Conservation (phyloP, 2,329 filamentous ascomycete species). For the Hymenoscyphus fraxineus region DNA sequence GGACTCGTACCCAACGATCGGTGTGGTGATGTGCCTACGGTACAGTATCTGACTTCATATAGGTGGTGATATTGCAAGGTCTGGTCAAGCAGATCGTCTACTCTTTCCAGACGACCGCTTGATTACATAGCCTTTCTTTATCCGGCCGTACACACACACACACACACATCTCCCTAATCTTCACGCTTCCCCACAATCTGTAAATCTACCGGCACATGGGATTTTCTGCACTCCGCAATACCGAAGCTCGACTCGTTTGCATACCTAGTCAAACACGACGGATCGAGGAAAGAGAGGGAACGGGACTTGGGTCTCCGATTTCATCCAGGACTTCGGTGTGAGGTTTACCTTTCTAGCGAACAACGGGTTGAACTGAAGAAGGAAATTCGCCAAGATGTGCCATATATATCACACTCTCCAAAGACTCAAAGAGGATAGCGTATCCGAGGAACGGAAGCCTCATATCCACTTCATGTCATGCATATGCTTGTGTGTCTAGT, state of each 20-base stretch:
- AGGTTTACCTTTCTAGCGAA: not conserved
- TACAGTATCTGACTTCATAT: not conserved
- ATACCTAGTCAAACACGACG: not conserved
- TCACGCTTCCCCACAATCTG: slow-evolving; percentile 9
- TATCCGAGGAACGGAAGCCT: slow-evolving; percentile 7
- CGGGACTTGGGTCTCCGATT: slow-evolving; percentile 10
- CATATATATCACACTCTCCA: slow-evolving; percentile 7
- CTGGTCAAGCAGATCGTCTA: slow-evolving; percentile 1
- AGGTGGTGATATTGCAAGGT: not conserved
- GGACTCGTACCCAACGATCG: not conserved
- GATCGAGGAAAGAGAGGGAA: slow-evolving; percentile 7
- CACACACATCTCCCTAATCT: not conserved
- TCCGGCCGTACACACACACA: not conserved
- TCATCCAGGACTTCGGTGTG: not conserved
- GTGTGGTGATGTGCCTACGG: no score
- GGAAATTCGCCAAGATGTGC: slow-evolving; percentile 4
- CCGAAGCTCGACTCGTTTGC: slow-evolving; percentile 1
- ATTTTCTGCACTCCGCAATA: slow-evolving; percentile 15
- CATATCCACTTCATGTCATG: slow-evolving; percentile 9
- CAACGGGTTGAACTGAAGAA: not conserved
- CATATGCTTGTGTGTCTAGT: slow-evolving; percentile 6
- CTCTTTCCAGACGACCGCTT: slow-evolving; percentile 5
- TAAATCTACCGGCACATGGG: slow-evolving; percentile 11
- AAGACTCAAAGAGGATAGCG: slow-evolving; percentile 6
- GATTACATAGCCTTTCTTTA: slow-evolving; percentile 7